phyloP scores from a whole-genome alignment of 2,329 filamentous ascomycete genomes.

The Diaporthe sp. region DNA sequence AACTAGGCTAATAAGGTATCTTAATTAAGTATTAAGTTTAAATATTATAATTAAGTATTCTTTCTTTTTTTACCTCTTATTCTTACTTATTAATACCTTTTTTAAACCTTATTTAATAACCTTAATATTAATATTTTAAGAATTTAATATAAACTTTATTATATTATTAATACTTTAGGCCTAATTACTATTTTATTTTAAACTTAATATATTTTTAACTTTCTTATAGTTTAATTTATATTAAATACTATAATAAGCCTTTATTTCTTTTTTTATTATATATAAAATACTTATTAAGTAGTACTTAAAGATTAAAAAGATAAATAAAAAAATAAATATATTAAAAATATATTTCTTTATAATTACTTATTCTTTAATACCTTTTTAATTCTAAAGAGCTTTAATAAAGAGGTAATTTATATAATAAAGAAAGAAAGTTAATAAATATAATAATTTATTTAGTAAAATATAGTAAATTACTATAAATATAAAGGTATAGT shows the following conservation, averaged over 20 bases:
- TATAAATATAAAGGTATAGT: background rate
- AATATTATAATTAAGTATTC: background rate
- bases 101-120: background rate
- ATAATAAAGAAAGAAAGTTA: background rate
- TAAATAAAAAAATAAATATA: background rate
- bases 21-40: background rate
- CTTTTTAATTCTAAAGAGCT: background rate
- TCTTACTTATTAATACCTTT: background rate
- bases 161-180: background rate
- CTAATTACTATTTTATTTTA: background rate
- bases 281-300: background rate
- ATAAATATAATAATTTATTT: background rate
- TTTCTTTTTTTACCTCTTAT: background rate
- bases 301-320: background rate
- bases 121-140: background rate
- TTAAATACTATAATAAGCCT: background rate
- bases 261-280: background rate
- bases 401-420: background rate
- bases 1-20: background rate
- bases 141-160: background rate
- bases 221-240: background rate
- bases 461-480: background rate
- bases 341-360: background rate
- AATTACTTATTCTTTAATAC: background rate
- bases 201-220: background rate